phyloP scores from a whole-genome alignment of 1,139 yeast genomes.

The Groenewaldozyma sp. region DNA sequence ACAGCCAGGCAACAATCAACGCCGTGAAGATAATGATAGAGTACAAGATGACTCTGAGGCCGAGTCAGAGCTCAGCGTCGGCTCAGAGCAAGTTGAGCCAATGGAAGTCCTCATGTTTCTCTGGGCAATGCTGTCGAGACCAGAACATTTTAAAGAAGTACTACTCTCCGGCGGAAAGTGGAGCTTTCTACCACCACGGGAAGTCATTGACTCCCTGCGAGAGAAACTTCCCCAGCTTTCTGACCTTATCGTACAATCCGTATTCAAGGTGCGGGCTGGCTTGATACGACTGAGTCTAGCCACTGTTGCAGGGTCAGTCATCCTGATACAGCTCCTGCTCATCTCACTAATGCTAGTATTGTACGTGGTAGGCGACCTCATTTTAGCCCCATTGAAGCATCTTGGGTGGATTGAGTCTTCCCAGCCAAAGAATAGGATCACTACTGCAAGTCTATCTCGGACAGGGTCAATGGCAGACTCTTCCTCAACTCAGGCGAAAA shows the following conservation, averaged over 20 bases:
- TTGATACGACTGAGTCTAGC: slow-evolving; percentile 12
- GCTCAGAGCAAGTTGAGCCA: not conserved
- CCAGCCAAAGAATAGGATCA: slow-evolving; percentile 2
- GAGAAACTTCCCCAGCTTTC: slow-evolving; percentile 10
- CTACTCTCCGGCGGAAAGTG: not conserved
- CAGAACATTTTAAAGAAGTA: slow-evolving; percentile 15
- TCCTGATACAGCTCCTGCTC: slow-evolving; percentile 20
- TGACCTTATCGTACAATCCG: slow-evolving; percentile 4
- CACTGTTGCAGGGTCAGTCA: slow-evolving; percentile 16
- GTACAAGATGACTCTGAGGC: not conserved
- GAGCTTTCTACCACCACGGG: slow-evolving; percentile 20
- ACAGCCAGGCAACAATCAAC: not conserved
- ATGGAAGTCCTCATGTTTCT: slow-evolving; percentile 14
- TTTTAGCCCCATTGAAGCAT: slow-evolving; percentile 14
- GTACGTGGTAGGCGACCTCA: slow-evolving; percentile 21
- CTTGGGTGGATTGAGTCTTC: slow-evolving; percentile 2
- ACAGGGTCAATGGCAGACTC: not conserved
- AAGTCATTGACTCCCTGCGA: slow-evolving; percentile 16
- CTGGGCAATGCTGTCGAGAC: slow-evolving; percentile 21
- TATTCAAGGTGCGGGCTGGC: slow-evolving; percentile 4
- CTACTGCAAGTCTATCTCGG: not conserved
- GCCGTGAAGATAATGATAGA: not conserved
- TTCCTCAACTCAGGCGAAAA: slow-evolving; percentile 18
- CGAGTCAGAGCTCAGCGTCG: not conserved
- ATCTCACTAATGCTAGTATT: slow-evolving; percentile 23